Evolutionary conservation across 2,329 filamentous ascomycete species (phyloP), one percentile per base, ranked within the genome.

Genomic region (Ceratocystis variospora): DNA sequence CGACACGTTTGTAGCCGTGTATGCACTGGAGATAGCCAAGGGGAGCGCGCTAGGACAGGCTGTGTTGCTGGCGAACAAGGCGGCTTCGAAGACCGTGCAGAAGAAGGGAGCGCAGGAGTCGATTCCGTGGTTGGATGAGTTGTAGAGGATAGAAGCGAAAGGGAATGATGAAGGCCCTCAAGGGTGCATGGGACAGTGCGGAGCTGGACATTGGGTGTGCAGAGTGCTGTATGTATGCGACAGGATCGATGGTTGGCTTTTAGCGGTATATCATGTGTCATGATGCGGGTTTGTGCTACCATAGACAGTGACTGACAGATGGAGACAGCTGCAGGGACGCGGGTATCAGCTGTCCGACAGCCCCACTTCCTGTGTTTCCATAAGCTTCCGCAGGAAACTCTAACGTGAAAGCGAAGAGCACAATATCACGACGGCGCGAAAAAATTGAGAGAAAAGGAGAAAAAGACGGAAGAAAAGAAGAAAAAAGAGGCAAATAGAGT

Each of bases 1-100:
- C 0, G 87, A 90, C 74, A 89, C 87, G 0, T 90, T 89, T 72
- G 84, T 88, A 1, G 87, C 87, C 1, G 85, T 81, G 0, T 88
- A 89, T 73, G 84, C 86, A 10, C 48, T 67, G 63, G 68, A 65
- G 41, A 41, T 69, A 7, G 28, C 64, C 37, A 62, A 63, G 46
- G 66, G 64, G 3, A 68, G 66, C 28, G 53, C 46, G 19, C 61
- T 64, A 7, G 59, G 55, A 8, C 37, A 63, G 5, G 65, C 67
- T 17, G 64, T 69, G 41, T 19, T 59, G 33, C 64, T 64, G 31
- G 67, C 64, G 5, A 66, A 67, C 25, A 67, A 67, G 57, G 66
- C 66, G 22, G 66, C 68, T 1, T 67, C 66, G 17, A 66, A 65
- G 62, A 67, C 68, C 5, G 68, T 69, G n/a, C 61, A 68, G 25